These are phyloP conservation scores for Byssoonygena ceratinophila DNA, from an alignment of 2,329 filamentous ascomycete species.

Conservation along the genomic window DNA sequence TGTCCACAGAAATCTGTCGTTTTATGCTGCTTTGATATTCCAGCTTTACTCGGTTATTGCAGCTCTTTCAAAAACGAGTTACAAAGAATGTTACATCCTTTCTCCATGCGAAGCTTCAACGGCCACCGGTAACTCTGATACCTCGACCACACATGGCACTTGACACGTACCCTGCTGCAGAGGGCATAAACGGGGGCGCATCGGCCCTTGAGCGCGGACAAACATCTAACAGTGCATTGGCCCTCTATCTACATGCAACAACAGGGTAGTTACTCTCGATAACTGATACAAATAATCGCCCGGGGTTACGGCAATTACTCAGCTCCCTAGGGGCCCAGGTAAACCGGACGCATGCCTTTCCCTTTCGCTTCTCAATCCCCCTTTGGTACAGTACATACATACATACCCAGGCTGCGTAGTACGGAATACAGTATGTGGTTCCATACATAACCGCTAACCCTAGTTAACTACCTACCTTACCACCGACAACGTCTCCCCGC, in stretches of 20 bases:
- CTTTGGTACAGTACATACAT: background rate
- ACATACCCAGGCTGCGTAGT: too few relatives aligned
- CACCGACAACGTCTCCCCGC: conserved; percentile 4
- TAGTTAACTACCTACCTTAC: too few relatives aligned
- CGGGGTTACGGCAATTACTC: background rate
- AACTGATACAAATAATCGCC: background rate
- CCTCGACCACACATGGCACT: background rate
- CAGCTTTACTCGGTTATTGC: too few relatives aligned
- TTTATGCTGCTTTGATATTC: too few relatives aligned
- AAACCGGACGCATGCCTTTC: too few relatives aligned
- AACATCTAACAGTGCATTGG: background rate
- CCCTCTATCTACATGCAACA: background rate
- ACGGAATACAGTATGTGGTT: too few relatives aligned
- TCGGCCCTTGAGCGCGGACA: background rate
- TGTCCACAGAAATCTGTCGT: too few relatives aligned
- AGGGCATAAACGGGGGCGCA: background rate
- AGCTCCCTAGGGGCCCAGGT: too few relatives aligned
- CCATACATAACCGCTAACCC: too few relatives aligned
- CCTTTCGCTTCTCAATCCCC: background rate
- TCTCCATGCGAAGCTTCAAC: background rate
- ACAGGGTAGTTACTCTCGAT: too few relatives aligned
- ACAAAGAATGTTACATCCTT: too few relatives aligned
- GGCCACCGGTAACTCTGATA: background rate
- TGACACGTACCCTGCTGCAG: background rate
- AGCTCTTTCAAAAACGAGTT: too few relatives aligned